Conservation (phyloP, 805 yeast genomes). For the Komagataella pseudopastoris region DNA sequence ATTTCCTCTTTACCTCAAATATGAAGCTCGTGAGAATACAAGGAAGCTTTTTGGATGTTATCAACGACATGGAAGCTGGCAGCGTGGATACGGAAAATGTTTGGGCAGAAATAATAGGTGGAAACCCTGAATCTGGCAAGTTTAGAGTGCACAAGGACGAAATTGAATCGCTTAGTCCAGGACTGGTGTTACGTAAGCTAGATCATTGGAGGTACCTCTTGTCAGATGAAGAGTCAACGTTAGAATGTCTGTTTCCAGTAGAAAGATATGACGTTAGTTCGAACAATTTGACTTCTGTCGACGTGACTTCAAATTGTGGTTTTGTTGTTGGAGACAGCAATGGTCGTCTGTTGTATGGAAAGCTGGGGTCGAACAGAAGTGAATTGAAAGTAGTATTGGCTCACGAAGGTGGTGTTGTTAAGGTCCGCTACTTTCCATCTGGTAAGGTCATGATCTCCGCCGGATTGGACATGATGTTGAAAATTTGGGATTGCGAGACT, state of each 20-base stretch:
- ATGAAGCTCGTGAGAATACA: neutral
- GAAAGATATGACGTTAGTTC: neutral
- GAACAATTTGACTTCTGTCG: neutral
- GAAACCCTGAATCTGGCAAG: neutral
- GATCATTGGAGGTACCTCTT: neutral
- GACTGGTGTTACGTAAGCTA: neutral
- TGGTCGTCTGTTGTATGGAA: slow-evolving; percentile 7
- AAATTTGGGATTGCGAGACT: slow-evolving; percentile 43
- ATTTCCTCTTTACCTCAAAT: neutral
- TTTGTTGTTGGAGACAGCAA: slow-evolving; percentile 8
- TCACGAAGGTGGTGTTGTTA: slow-evolving; percentile 34
- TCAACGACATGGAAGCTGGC: neutral
- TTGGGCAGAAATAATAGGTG: neutral
- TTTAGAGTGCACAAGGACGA: neutral
- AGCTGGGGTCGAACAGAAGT: neutral
- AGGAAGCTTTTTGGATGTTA: neutral
- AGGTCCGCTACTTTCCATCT: slow-evolving; percentile 45
- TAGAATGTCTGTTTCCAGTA: neutral
- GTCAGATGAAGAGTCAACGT: neutral
- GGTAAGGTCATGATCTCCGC: slow-evolving; percentile 44
- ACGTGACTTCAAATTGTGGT: neutral
- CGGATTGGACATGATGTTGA: slow-evolving; percentile 45
- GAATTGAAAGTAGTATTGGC: slow-evolving; percentile 20
- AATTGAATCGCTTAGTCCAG: neutral
- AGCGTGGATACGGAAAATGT: neutral